Conservation (phyloP, 805 yeast genomes). For the Saccharomycopsis fermentans region DNA sequence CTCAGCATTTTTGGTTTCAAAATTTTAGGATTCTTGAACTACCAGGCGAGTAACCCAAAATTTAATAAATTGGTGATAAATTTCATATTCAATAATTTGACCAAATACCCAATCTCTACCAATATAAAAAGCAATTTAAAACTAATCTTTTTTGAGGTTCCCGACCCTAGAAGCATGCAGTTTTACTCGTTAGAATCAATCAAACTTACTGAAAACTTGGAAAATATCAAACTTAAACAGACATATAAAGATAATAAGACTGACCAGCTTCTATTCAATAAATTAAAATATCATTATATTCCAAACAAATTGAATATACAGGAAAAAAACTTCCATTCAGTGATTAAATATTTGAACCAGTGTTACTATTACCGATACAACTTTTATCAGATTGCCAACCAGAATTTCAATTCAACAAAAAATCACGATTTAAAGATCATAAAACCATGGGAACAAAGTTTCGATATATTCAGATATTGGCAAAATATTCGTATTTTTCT, state of each 20-base stretch:
- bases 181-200: slow-evolving; percentile 16
- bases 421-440: slow-evolving; percentile 1
- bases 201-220: neutral
- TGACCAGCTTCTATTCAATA: neutral
- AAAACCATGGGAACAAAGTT: slow-evolving; percentile 17
- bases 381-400: slow-evolving; percentile 3
- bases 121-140: slow-evolving; percentile 10
- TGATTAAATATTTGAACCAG: slow-evolving; percentile 11
- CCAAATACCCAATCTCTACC: slow-evolving; percentile 15
- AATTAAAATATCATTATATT: slow-evolving; percentile 8
- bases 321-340: slow-evolving; percentile 10
- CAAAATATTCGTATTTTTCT: slow-evolving; percentile 12
- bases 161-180: slow-evolving; percentile 19
- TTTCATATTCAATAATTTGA: slow-evolving; percentile 13
- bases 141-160: slow-evolving; percentile 16
- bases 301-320: slow-evolving; percentile 8
- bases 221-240: neutral
- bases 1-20: neutral
- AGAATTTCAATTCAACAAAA: neutral
- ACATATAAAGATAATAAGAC: neutral
- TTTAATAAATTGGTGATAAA: slow-evolving; percentile 6
- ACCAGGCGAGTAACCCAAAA: slow-evolving; percentile 1
- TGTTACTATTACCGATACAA: slow-evolving; percentile 12
- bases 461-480: slow-evolving; percentile 7
- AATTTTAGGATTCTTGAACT: slow-evolving; percentile 16